Base-by-base conservation (phyloP, 768 basidiomycete species). In the Cystobasidium tubakii region DNA sequence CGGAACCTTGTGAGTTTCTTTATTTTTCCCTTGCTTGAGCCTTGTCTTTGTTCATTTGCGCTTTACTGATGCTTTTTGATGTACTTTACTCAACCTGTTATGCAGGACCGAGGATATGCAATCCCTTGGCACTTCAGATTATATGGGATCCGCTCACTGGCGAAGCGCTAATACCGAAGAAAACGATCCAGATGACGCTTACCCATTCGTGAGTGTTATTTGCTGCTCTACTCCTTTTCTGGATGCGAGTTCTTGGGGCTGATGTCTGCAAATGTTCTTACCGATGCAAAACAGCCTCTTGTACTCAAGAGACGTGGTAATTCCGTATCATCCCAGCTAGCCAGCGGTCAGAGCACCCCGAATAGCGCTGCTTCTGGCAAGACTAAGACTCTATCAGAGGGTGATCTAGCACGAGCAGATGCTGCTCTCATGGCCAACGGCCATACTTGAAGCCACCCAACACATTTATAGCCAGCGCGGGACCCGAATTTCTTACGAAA, bases 151-250 rank as follows among this genome's bases (percentile, higher is more conserved):
- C 73, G 84, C 84, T 44, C 34, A 73, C 69, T 90, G 88, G 88
- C 85, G 33, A 42, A 60, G 19, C n/a, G 73, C 53, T 19, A 54
- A 43, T n/a, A 46, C 82, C 62, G 83, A 85, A 66, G 80, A 83
- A 31, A 88, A 90, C 15, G 92, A 92, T 33, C 93, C 97, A 67
- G 93, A 96, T 43, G 93, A 95, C 76, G 86, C 87, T 36, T 94
- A 91, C 83, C 91, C 90, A 77, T 73, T 73, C 43, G 74, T 78
- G 46, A 77, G 71, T 19, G 50, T 62, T 44, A 73, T 39, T 62
- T 66, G 2, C 77, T 3, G 42, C 9, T n/a, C n/a, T n/a, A n/a
- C n/a, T n/a, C n/a, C n/a, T n/a, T n/a, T n/a, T n/a, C n/a, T n/a
- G n/a, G n/a, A n/a, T n/a, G n/a, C n/a, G n/a, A n/a, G n/a, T n/a